Base-by-base conservation (phyloP, 2,329 filamentous ascomycete genomes). In the Whalleya microplaca region DNA sequence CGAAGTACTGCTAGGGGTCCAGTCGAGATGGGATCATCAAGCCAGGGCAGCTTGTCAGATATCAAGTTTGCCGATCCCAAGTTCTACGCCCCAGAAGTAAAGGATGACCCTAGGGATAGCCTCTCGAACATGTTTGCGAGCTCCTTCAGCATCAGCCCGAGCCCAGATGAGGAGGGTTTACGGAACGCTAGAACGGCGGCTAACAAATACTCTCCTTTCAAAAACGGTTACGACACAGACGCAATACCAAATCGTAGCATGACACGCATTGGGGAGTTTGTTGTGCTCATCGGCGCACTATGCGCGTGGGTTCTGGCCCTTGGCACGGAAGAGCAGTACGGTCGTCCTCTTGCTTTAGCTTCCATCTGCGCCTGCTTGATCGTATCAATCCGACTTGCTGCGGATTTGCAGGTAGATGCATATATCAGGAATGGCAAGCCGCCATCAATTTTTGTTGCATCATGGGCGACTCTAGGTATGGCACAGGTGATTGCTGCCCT, bases 91-190 rank as follows among this genome's bases (percentile, higher is more conserved):
- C 71, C 70, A 3, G 53, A 67, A 32, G 59, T 68, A 2, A 62
- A 59, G 16, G 64, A 72, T 45, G 71, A 72, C 47, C 70, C 71
- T 3, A 60, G 69, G 43, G 71, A 72, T 29, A 58, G 60, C 21
- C 62, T 72, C 16, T 71, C 69, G 14, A 70, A 58, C 45, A 68
- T 72, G 65, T 71, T 72, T 55, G 69, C 66, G 7, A 66, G 48
- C 42, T 71, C 70, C 2, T 72, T 72, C 43, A 72, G 64, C 47
- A 65, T 72, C 23, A 71, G 67, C 48, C 70, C 70, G 21, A 55
- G 54, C 41, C 69, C 68, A 42, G 69, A 72, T 27, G 66, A 67
- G 16, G 58, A 56, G 20, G 48, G 37, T 42, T 57, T 52, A 9
- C 53, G 59, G 9, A 45, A 43, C 4, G 20, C 46, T 10, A 59